Evolutionary conservation across 2,329 filamentous ascomycete genomes (phyloP), one percentile per base, ranked within the genome.

Genomic region (Aspergillus ruber): DNA sequence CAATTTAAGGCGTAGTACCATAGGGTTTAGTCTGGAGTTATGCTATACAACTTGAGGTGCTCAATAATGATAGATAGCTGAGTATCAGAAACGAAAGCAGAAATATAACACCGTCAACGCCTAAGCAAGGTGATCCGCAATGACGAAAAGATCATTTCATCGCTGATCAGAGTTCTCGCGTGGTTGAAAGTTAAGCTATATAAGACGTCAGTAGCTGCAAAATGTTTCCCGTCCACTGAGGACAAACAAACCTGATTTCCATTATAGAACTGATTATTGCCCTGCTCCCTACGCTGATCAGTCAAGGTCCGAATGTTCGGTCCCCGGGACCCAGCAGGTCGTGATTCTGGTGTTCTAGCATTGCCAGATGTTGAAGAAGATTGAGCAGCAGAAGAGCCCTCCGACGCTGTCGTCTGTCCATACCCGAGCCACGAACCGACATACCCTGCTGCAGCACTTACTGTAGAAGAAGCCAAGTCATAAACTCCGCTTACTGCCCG

Each of bases 201-300:
- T 2, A 25, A 27, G 46, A 17, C 49, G 48, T 17, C 23, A 41
- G 40, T 8, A 20, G 13, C 18, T 27, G 9, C 23, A 39, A 23
- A 18, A 13, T 20, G 7, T 5, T 13, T 36, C 10, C 4, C 17
- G 8, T 25, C 8, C 20, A 2, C 29, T 29, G 4, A 32, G 20
- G 6, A 12, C 38, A 4, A 8, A 71, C 81, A 68, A 74, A 90
- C 87, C 64, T 88, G 88, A 62, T 95, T 96, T 1, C 90, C 90
- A 61, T 96, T 96, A 63, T 96, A 95, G 42, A 94, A 79, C 61
- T 94, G 85, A 40, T 82, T 78, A 52, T 84, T 77, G 47, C 79
- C 69, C 45, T 74, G 74, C 35, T 76, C 72, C 51, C 79, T 73
- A 17, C 76, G 71, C 35, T 76, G 72, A 50, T 83, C 79, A 53